Base-by-base conservation (phyloP, 352 stramenopile genomes). In the Phytophthora boehmeriae region DNA sequence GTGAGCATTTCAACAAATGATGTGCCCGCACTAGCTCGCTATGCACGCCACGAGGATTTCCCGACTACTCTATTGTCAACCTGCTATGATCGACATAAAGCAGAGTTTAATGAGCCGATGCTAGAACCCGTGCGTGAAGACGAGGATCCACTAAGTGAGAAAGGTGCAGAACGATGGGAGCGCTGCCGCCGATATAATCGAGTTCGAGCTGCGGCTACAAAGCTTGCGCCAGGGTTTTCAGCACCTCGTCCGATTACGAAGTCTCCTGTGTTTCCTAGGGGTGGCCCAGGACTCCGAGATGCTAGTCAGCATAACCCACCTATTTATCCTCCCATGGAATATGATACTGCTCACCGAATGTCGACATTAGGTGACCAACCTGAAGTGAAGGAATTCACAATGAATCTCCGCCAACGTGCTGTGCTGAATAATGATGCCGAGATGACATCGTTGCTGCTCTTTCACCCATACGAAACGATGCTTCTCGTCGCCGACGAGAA, bases 371-470 rank as follows among this genome's bases (percentile, higher is more conserved):
- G 62, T 27, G 76, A 89, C 38, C 76, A 81, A 50, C 81, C 90
- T 67, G 87, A 90, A 48, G 70, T 90, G 1, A 88, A 87, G 50
- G 73, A 71, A 9, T 96, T 93, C 51, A 80, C 78, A 19, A 75
- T 98, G 41, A 95, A 95, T 32, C 72, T 98, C 28, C 81, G 89
- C 16, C 94, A 99, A 64, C 78, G 83, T 13, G 86, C 84, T 1
- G 86, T 99, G 32, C 78, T 97, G 54, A 98, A 98, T 70, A 92
- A 88, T 51, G 90, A 96, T 39, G 81, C 86, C 5, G 92, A 98
- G 42, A 98, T 97, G 80, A 99, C 96, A 19, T 98, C 92, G 25
- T 78, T 98, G 48, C 71, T 99, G 45, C 78, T 96, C 8, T 99
- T 99, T 66, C 97, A 99, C 68, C 92, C 97, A 22, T 99, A 97